Evolutionary conservation across 345 rosid genomes (phyloP), one percentile per base, ranked within the genome.

Genomic region (Bruguiera sexangula): DNA sequence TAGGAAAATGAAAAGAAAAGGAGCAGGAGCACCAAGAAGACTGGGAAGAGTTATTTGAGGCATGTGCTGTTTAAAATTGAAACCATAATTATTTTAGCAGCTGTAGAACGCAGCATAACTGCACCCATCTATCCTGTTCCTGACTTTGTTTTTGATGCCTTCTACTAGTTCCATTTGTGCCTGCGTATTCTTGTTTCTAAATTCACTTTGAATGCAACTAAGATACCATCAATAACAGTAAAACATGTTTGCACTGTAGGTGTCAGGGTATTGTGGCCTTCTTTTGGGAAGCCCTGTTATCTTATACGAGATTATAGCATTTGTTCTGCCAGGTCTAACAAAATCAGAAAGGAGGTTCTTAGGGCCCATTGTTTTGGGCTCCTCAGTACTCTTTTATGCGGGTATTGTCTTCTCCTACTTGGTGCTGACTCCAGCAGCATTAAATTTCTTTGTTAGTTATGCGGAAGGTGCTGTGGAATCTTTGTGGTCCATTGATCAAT

Each of bases 381-480:
- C 98, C 61, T 94, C 98, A 0, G 84, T 94, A 76, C 91, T 94
- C 55, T 94, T 94, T 82, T 89, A 94, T 68, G 89, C 91, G 36
- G 98, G 98, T 56, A 83, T 94, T 15, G 52, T 69, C 30, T 94
- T 94, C 85, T 94, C 98, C 68, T 94, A 94, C 85, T 72, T 71
- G 81, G 78, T 94, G 68, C 79, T 94, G 63, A 86, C 93, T 69
- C 98, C 97, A n/a, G 98, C 96, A 52, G 98, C 98, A 68, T 83
- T 94, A 77, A 94, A 89, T 71, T 94, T 91, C 89, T 95, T 95
- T 70, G 97, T 95, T 50, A 86, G 72, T 68, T 95, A 95, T 62
- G 96, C 99, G 0, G 99, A 95, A 85, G 99, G 99, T 43, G 97
- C 76, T 66, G 99, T 91, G 31, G 99, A 95, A 77, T 95, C 97